Evolutionary conservation across 2,329 filamentous ascomycete species (phyloP).

Genomic region (Macrophomina phaseolina): DNA sequence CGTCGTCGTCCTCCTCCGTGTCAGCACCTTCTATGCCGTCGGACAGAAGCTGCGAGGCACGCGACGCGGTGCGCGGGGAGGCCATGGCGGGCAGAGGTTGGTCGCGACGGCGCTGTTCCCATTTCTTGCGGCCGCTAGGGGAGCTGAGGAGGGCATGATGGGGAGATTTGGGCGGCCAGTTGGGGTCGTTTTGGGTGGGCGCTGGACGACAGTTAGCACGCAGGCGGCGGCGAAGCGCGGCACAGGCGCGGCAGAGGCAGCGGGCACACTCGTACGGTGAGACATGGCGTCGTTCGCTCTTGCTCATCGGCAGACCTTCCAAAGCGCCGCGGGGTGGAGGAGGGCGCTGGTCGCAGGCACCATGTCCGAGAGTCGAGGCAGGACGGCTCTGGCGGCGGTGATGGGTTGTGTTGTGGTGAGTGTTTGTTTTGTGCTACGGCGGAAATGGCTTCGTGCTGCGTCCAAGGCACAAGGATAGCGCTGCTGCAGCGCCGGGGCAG

Average conservation of each 20-base stretch:
- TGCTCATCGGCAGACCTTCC: constrained; percentile 46
- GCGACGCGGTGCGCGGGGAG: constrained; percentile 14
- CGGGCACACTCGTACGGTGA: constrained; percentile 38
- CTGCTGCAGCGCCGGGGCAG: constrained; percentile 18
- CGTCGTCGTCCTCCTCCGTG: constrained; percentile 74
- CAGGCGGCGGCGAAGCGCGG: neutral
- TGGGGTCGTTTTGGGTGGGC: constrained; percentile 47
- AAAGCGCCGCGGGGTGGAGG: constrained; percentile 27
- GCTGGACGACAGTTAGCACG: constrained; percentile 12
- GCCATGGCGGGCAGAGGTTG: constrained; percentile 61
- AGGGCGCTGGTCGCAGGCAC: neutral
- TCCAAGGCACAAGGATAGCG: constrained; percentile 24
- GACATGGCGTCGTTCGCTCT: constrained; percentile 55
- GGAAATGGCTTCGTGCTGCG: constrained; percentile 24
- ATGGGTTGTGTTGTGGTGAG: constrained; percentile 7
- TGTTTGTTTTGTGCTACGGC: constrained; percentile 27
- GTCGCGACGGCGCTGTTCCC: constrained; percentile 61
- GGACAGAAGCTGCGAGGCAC: constrained; percentile 19
- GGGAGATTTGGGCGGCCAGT: constrained; percentile 68
- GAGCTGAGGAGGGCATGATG: constrained; percentile 69
- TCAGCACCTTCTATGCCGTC: constrained; percentile 56
- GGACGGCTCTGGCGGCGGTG: constrained; percentile 2
- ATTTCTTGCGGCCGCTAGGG: constrained; percentile 78
- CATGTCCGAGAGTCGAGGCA: constrained; percentile 21
- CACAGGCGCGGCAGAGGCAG: constrained; percentile 7